Conservation (phyloP, 2,329 filamentous ascomycete genomes). For the Pyrenochaeta sp. region DNA sequence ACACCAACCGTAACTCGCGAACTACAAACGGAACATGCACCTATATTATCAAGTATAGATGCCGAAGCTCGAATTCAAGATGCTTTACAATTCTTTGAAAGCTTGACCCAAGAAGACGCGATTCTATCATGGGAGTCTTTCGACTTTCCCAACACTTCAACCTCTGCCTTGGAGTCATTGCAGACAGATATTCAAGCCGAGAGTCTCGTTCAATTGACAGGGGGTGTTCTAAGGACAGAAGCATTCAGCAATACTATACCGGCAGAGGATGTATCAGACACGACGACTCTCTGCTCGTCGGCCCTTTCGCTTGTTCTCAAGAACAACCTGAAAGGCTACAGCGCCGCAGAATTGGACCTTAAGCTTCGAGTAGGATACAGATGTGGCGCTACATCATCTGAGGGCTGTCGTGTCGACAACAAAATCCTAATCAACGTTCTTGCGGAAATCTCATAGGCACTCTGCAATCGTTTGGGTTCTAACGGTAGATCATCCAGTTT, state of each 20-base stretch:
- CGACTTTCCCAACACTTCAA: constrained; percentile 3
- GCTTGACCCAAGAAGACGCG: too few species aligned
- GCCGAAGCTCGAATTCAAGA: background rate
- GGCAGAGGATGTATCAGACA: constrained; percentile 14
- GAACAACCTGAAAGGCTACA: constrained; percentile 21
- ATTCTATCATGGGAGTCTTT: constrained; percentile 8
- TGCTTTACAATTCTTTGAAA: constrained; percentile 3
- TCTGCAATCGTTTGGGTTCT: too few species aligned
- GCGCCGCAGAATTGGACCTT: constrained; percentile 19
- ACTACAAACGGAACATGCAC: constrained; percentile 4
- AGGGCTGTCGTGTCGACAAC: constrained; percentile 25
- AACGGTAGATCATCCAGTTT: too few species aligned
- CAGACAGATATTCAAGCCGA: constrained; percentile 4
- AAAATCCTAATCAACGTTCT: constrained; percentile 23
- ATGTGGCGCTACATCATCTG: constrained; percentile 8
- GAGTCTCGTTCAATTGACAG: constrained; percentile 2
- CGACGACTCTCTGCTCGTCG: constrained; percentile 27
- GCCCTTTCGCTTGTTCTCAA: constrained; percentile 27
- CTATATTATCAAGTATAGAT: constrained; percentile 3
- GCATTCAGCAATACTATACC: constrained; percentile 9
- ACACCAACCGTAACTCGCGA: constrained; percentile 2
- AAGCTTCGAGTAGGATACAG: constrained; percentile 25
- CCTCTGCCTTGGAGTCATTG: constrained; percentile 5
- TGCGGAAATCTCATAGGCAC: constrained; percentile 20
- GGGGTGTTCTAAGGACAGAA: constrained; percentile 4